Percentiles rank a stretch among this genome's conserved stretches.
Evolutionary conservation across 2,329 filamentous ascomycete species (phyloP).

Genomic region (Cladosporium halotolerans): DNA sequence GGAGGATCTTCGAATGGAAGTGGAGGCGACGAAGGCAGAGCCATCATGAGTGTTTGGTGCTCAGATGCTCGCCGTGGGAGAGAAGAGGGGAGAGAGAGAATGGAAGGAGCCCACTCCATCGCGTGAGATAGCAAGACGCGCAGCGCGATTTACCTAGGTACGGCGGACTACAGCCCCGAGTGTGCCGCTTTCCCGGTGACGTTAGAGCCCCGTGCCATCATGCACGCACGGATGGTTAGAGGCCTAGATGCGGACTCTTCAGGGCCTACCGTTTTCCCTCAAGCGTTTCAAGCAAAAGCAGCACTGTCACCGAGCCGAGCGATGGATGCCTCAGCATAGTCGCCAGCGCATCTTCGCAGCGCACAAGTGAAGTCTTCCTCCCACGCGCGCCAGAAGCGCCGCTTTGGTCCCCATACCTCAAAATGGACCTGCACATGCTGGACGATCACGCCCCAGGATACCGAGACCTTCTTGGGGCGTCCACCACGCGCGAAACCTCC

Average conservation of each 20-base stretch:
- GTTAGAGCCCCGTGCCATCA: constrained; percentile 2
- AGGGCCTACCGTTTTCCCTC: neutral
- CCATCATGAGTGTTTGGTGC: constrained; percentile 17
- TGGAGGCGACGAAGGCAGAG: constrained; percentile 30
- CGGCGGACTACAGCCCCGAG: neutral
- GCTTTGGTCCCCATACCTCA: neutral
- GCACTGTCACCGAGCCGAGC: neutral
- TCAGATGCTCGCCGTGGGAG: constrained; percentile 20
- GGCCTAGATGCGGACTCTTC: neutral
- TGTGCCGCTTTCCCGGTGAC: neutral
- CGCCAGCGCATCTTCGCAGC: neutral
- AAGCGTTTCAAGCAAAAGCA: neutral
- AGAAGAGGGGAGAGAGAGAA: constrained; percentile 9
- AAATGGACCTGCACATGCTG: neutral
- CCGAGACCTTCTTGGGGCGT: constrained; percentile 25
- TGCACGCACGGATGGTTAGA: constrained; percentile 3
- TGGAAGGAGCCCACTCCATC: neutral
- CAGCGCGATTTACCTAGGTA: neutral
- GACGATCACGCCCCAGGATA: constrained; percentile 6
- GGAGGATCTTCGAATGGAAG: constrained; percentile 19
- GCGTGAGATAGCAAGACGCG: neutral
- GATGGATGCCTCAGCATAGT: neutral
- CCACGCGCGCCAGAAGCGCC: neutral
- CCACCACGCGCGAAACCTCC: constrained; percentile 38
- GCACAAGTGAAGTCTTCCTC: neutral